phyloP scores from a whole-genome alignment of 768 basidiomycete species.

The Hydnomerulius pinastri region DNA sequence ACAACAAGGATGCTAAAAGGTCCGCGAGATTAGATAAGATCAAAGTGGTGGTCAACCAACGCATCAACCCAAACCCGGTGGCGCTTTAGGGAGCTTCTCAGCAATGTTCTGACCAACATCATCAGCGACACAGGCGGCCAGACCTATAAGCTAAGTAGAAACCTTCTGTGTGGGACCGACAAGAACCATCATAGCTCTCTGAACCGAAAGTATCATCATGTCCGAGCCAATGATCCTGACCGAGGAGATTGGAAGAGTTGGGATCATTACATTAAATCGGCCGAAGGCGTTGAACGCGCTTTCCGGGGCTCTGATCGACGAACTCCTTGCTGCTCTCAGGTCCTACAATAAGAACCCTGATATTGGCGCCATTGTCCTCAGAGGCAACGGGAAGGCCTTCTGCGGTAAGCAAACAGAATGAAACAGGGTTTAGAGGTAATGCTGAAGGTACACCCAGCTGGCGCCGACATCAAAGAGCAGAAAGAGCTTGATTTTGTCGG shows the following conservation, averaged over 20 bases:
- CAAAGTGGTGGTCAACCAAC: too few species aligned
- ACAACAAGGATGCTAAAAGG: too few species aligned
- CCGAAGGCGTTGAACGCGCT: constrained; percentile 89
- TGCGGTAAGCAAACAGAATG: constrained; percentile 8
- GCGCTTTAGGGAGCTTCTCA: too few species aligned
- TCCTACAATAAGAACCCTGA: constrained; percentile 67
- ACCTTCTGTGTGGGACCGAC: too few species aligned
- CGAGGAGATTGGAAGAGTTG: constrained; percentile 23
- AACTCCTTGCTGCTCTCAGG: constrained; percentile 74
- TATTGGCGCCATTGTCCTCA: constrained; percentile 86
- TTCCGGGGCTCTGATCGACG: constrained; percentile 70
- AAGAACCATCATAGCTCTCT: too few species aligned
- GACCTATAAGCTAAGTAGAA: too few species aligned
- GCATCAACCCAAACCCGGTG: too few species aligned
- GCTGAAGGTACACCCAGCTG: constrained; percentile 49
- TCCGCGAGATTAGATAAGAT: constrained; percentile 17
- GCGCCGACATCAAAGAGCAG: constrained; percentile 99
- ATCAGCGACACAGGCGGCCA: too few species aligned
- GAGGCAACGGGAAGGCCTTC: constrained; percentile 87
- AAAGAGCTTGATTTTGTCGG: constrained; percentile 70
- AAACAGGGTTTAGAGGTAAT: neutral
- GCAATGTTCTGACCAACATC: too few species aligned
- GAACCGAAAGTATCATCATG: constrained; percentile 15
- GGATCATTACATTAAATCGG: constrained; percentile 78
- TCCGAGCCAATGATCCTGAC: constrained; percentile 25